These are phyloP conservation scores for Penstemon eatonii DNA, from an alignment of 257 asterid species.

Conservation along the genomic window DNA sequence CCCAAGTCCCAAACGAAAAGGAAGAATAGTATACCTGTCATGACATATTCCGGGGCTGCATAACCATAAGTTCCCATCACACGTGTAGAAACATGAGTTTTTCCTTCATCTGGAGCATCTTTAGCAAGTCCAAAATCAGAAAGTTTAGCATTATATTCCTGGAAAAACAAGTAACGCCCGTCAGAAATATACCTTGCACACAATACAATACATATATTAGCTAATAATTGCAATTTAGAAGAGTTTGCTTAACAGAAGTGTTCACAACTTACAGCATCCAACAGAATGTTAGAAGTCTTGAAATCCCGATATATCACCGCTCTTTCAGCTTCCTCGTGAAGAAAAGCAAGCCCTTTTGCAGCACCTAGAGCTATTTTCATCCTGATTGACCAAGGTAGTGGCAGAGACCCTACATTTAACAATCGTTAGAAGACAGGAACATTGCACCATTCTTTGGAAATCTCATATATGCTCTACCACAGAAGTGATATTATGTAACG, in stretches of 20 bases:
- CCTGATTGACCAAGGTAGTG: slow-evolving; percentile 96
- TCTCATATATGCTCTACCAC: background rate
- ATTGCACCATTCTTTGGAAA: slow-evolving; percentile 1
- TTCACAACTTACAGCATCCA: slow-evolving; percentile 76
- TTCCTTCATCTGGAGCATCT: slow-evolving; percentile 97
- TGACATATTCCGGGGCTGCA: slow-evolving; percentile 98
- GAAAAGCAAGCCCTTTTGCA: slow-evolving; percentile 93
- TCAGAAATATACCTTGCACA: background rate
- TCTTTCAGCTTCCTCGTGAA: slow-evolving; percentile 97
- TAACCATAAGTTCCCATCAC: slow-evolving; percentile 99
- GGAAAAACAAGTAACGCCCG: slow-evolving; percentile 21
- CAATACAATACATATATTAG: background rate
- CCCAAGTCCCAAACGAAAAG: background rate
- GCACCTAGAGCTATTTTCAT: slow-evolving; percentile 98
- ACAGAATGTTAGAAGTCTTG: slow-evolving; percentile 91
- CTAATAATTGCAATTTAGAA: slow-evolving; percentile 11
- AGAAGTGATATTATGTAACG: background rate
- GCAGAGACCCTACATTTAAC: slow-evolving; percentile 71
- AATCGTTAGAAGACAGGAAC: slow-evolving; percentile 19
- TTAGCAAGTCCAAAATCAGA: slow-evolving; percentile 99
- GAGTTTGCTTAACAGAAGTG: slow-evolving; percentile 12
- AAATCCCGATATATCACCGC: slow-evolving; percentile 94
- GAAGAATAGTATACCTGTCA: slow-evolving; percentile 64
- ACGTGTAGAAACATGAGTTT: slow-evolving; percentile 96
- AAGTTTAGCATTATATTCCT: slow-evolving; percentile 96